phyloP scores from a whole-genome alignment of 2,329 filamentous ascomycete genomes.

The Paecilomyces variotii region DNA sequence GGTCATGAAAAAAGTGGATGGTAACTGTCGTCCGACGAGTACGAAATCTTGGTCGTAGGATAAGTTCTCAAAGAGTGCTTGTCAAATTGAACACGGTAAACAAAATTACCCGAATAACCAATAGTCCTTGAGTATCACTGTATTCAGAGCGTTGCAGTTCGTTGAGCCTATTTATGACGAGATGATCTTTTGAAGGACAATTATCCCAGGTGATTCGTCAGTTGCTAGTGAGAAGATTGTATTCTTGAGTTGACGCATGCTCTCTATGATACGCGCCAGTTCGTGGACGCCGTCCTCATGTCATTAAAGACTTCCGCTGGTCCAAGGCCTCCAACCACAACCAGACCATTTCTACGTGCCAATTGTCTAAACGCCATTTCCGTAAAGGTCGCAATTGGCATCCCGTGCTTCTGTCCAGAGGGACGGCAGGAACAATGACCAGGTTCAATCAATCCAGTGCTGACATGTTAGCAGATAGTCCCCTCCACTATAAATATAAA shows the following conservation, averaged over 20 bases:
- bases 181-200: too few species aligned
- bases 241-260: not conserved
- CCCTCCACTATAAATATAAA: not conserved
- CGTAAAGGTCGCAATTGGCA: constrained; percentile 41
- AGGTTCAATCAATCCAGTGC: constrained; percentile 39
- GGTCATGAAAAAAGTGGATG: too few species aligned
- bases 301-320: constrained; percentile 22
- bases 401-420: constrained; percentile 39
- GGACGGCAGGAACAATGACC: constrained; percentile 40
- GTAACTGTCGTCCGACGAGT: too few species aligned
- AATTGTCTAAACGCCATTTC: constrained; percentile 41
- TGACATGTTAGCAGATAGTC: constrained; percentile 4
- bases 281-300: constrained; percentile 11
- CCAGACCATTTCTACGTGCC: constrained; percentile 33
- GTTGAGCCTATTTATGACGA: too few species aligned
- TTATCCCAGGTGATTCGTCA: too few species aligned
- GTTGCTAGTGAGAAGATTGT: too few species aligned
- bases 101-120: too few species aligned
- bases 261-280: not conserved
- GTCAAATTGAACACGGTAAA: too few species aligned
- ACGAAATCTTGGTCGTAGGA: too few species aligned
- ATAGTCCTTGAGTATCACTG: too few species aligned
- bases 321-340: constrained; percentile 29
- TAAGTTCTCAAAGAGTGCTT: too few species aligned
- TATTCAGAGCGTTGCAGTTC: too few species aligned